Percentiles rank a stretch among this genome's conserved stretches.
phyloP scores from a whole-genome alignment of 2,329 filamentous ascomycete species.

The Colletotrichum truncatum region DNA sequence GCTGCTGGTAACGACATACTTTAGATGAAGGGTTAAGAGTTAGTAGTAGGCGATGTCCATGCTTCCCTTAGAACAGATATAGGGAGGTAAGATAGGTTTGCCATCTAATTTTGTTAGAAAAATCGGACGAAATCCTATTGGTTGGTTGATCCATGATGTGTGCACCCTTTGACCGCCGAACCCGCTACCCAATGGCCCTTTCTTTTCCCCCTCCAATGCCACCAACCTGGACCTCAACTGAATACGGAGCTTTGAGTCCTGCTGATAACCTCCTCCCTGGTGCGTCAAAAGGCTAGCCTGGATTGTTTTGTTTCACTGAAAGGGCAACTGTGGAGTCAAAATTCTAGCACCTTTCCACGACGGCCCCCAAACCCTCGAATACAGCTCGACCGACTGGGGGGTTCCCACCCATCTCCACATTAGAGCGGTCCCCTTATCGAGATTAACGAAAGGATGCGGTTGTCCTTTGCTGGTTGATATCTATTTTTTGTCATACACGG shows the following conservation, averaged over 20 bases:
- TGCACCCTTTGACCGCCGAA: background rate
- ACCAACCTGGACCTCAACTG: constrained; percentile 7
- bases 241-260: background rate
- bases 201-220: background rate
- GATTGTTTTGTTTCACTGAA: background rate
- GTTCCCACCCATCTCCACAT: background rate
- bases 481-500: constrained; percentile 6
- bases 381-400: background rate
- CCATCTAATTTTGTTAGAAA: background rate
- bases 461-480: background rate
- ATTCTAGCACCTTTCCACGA: background rate
- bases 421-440: background rate
- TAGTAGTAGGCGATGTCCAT: constrained; percentile 12
- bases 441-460: background rate
- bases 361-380: background rate
- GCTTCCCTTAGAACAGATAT: constrained; percentile 16
- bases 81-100: background rate
- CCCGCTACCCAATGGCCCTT: constrained; percentile 2
- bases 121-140: background rate
- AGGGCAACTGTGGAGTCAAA: background rate
- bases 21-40: background rate
- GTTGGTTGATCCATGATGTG: background rate
- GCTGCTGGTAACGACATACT: too few relatives aligned
- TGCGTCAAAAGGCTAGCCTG: background rate
- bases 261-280: background rate